Conservation (phyloP, 116 monocot genomes). For the Phalaenopsis hybrid region DNA sequence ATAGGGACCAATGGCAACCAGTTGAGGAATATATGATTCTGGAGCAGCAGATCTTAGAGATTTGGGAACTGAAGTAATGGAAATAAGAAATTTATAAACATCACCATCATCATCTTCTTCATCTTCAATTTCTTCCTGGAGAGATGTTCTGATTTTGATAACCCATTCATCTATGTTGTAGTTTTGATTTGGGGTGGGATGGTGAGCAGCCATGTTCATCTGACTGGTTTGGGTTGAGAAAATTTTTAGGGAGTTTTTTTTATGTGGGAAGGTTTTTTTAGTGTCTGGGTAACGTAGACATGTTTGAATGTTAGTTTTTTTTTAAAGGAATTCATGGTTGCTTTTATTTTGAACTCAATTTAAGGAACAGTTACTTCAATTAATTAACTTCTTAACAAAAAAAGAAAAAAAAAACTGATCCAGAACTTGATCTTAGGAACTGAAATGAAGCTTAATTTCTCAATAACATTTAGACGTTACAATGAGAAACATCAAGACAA, state of each 20-base stretch:
- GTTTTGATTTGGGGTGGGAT: too few species aligned
- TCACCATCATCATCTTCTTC: background rate
- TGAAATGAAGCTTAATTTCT: too few species aligned
- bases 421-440: too few species aligned
- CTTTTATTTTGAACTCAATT: background rate
- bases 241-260: too few species aligned
- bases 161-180: background rate
- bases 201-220: background rate
- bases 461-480: too few species aligned
- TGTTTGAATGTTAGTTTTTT: background rate
- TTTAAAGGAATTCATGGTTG: background rate
- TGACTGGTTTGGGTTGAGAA: background rate
- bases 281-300: background rate
- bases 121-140: background rate
- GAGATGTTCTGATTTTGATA: background rate
- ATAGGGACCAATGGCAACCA: constrained; percentile 75
- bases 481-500: too few species aligned
- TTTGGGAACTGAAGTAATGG: constrained; percentile 57
- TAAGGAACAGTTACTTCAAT: background rate
- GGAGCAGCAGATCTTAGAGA: constrained; percentile 21
- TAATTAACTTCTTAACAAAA: too few species aligned
- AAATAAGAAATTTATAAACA: constrained; percentile 16
- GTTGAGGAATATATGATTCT: constrained; percentile 60
- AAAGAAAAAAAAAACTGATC: too few species aligned
- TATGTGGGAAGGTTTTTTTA: background rate